Evolutionary conservation across 179 eudicot species (phyloP), one percentile per base, ranked within the genome.

Genomic region (Patellifolia procumbens): DNA sequence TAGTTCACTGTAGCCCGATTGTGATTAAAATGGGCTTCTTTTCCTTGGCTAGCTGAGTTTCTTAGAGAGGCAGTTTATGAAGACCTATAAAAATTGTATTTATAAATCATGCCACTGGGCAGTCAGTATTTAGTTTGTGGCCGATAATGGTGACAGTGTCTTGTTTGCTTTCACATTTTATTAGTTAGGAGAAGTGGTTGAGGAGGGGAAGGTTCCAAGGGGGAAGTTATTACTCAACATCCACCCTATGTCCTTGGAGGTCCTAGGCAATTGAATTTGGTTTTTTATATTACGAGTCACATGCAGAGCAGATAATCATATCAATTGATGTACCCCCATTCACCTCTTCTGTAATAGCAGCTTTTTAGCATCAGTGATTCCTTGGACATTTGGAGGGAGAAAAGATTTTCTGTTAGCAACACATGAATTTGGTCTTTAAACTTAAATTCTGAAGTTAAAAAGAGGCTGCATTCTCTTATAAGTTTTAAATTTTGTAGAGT

Each of bases 291-390:
- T 70, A 31, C 51, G 61, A 43, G 13, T 70, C 34, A 52, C 17
- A 22, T 53, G 59, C 22, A 29, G 65, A 37, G 49, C 29, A 28
- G 42, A 60, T 70, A 39, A 72, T 51, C 80, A 61, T 45, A 71
- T n/a, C n/a, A 72, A 71, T 61, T 48, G 46, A 20, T 37, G 29
- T 42, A 43, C 56, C 65, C 79, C 56, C 79, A 55, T 49, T 43
- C 31, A 24, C 37, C 60, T 51, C 24, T 66, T 17, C 46, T 56
- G 68, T 58, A 7, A 68, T 56, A 31, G 7, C 60, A 63, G 46
- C 35, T 8, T 17, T 62, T 29, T 16, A 46, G 67, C 51, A n/a
- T 26, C 26, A 32, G 73, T 70, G 62, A 19, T 17, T 69, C 39
- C 63, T 70, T 60, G 67, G 28, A 35, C 48, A n/a, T 10, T 17